A percentile compares a stretch with the other conserved stretches of the same genome.
Conservation (phyloP, 345 rosid species). For the Lenwebbia sp. region DNA sequence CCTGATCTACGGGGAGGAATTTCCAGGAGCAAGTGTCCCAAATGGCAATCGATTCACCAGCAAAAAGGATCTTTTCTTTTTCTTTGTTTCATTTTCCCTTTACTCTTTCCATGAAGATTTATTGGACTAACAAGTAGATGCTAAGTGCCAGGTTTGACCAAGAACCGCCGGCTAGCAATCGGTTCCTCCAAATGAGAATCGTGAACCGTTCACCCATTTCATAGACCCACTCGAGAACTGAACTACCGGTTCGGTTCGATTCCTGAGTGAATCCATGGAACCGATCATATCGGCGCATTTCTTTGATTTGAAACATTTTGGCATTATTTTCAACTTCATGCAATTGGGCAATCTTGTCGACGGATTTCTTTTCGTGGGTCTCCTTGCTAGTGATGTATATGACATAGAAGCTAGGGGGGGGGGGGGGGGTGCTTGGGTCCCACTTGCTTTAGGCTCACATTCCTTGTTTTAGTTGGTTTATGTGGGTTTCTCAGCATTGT, state of each 20-base stretch:
- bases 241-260: no score
- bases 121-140: not conserved
- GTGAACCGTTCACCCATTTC: no score
- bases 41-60: not conserved
- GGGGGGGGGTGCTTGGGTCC: constrained; percentile 63
- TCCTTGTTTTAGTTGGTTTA: constrained; percentile 56
- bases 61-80: not conserved
- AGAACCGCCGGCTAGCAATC: no score
- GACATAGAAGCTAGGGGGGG: constrained; percentile 81
- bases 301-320: constrained; percentile 76
- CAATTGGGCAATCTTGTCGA: constrained; percentile 69
- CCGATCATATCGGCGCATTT: no score
- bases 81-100: not conserved
- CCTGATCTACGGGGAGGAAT: not conserved
- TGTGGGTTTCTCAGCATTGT: no score
- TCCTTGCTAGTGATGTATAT: constrained; percentile 69
- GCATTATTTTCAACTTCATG: constrained; percentile 73
- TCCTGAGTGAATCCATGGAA: no score
- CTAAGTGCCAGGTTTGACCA: no score
- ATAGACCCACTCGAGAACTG: no score
- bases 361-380: not conserved
- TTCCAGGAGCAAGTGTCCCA: not conserved
- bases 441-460: constrained; percentile 74
- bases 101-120: not conserved
- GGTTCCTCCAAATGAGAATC: no score